Conservation (phyloP, 78 protist species). For the Speleostelium caveatum region DNA sequence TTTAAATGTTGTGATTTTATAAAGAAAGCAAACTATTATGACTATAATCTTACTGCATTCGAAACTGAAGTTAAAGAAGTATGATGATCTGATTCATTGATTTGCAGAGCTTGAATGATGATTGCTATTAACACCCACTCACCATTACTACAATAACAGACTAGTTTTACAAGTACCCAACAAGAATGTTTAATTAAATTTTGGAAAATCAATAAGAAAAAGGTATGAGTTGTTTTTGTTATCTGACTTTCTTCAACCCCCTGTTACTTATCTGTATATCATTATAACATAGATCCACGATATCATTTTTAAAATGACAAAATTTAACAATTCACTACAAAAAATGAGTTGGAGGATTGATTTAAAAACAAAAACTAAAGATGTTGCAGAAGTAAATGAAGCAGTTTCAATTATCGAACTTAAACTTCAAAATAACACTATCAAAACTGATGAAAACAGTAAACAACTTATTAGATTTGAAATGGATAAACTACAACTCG, state of each 20-base stretch:
- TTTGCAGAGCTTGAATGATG: no score
- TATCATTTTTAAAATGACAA: slow-evolving; percentile 37
- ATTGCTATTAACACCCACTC: no score
- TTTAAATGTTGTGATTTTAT: slow-evolving; percentile 41
- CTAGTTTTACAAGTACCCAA: slow-evolving; percentile 31
- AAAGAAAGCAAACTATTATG: slow-evolving; percentile 24
- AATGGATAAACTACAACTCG: slow-evolving; percentile 69
- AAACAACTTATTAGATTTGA: slow-evolving; percentile 60
- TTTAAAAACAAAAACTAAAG: slow-evolving; percentile 73
- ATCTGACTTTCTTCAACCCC: no score
- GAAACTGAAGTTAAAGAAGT: slow-evolving; percentile 47
- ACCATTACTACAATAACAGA: no score
- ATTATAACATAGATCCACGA: slow-evolving; percentile 38
- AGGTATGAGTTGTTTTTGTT: slow-evolving; percentile 13
- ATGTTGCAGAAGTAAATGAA: slow-evolving; percentile 56
- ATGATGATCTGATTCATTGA: no score
- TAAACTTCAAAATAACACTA: slow-evolving; percentile 4
- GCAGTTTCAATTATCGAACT: slow-evolving; percentile 66
- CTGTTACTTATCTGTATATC: no score
- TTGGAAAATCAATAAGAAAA: slow-evolving; percentile 71
- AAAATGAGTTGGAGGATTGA: slow-evolving; percentile 75
- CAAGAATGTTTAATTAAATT: slow-evolving; percentile 63
- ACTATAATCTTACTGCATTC: slow-evolving; percentile 39
- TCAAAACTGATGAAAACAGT: not conserved
- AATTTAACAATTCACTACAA: slow-evolving; percentile 50